Conservation (phyloP, 2,329 filamentous ascomycete genomes). For the Diaporthe sp. region DNA sequence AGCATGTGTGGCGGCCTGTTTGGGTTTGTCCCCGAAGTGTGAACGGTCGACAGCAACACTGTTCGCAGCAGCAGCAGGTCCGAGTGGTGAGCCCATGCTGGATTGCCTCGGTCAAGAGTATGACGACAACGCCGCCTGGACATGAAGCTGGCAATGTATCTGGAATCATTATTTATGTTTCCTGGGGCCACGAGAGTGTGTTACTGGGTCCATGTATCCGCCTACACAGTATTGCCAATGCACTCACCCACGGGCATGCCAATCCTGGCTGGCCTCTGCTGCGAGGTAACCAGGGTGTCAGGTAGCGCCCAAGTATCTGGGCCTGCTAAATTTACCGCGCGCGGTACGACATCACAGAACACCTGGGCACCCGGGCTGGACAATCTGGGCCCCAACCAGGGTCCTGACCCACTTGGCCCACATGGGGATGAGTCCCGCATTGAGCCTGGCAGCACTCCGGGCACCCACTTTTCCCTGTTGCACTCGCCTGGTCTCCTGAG, state of each 20-base stretch:
- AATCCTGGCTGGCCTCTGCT: constrained; percentile 1
- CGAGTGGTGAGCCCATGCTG: not conserved
- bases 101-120: not conserved
- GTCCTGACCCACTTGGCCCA: constrained; percentile 22
- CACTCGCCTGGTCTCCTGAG: constrained; percentile 31
- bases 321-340: constrained; percentile 16
- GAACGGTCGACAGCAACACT: constrained; percentile 7
- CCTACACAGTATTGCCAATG: not conserved
- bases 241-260: not conserved
- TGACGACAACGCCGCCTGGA: not conserved
- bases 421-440: constrained; percentile 24
- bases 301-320: not conserved
- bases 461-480: constrained; percentile 23
- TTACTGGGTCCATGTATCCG: constrained; percentile 20
- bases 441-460: constrained; percentile 20
- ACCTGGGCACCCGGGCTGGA: constrained; percentile 21
- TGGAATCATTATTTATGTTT: constrained; percentile 26
- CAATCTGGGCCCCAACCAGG: constrained; percentile 14
- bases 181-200: constrained; percentile 2
- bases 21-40: not conserved
- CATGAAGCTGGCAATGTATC: constrained; percentile 18
- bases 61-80: not conserved
- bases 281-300: not conserved
- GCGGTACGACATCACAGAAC: constrained; percentile 12
- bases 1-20: not conserved